Evolutionary conservation across 1,284 basidiomycete species (phyloP), one percentile per base, ranked within the genome.

Genomic region (Cryptococcus wingfieldii): DNA sequence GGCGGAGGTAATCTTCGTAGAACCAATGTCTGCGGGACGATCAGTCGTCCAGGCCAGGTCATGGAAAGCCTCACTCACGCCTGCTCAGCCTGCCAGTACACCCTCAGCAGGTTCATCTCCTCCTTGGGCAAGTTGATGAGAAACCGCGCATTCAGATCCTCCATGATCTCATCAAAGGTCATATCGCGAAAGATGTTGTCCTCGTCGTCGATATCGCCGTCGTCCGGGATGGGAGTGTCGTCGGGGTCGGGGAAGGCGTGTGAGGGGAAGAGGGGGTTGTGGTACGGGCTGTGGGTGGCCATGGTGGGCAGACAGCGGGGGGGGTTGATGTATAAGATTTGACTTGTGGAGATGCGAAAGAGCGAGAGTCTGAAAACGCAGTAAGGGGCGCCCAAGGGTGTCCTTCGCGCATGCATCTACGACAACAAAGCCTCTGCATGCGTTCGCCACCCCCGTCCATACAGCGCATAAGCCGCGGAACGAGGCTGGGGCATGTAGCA

Each of bases 61-160:
- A 57, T 1, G 28, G 38, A 37, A 19, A 34, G 5, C 23, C 28
- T 75, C 5, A 74, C 90, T 69, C 75, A 96, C 90, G 96, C 96
- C 83, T 98, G 94, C 78, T 99, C 96, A 57, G 98, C 92, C 79
- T 98, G 96, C 79, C 98, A 98, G 79, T 92, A 97, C 69, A 98
- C 86, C 61, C 96, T 85, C 73, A 96, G 92, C 59, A 97, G 82
- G 23, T 84, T 84, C 58, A 95, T 84, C 79, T 99, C 96, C 69
- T 91, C 88, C 61, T 90, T 87, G 5, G 96, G 96, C 52, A 99
- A 83, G 77, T 98, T 98, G 65, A 98, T 83, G 67, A 99, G 90
- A 77, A 99, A 99, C 48, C 96, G 89, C 86, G 89, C 92, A 63
- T 89, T 89, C 31, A 95, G 83, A 78, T 95, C 91, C 73, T 95